Base-by-base conservation (phyloP, 371 early-diverging fungal species). In the Syncephalis plumigaleata region DNA sequence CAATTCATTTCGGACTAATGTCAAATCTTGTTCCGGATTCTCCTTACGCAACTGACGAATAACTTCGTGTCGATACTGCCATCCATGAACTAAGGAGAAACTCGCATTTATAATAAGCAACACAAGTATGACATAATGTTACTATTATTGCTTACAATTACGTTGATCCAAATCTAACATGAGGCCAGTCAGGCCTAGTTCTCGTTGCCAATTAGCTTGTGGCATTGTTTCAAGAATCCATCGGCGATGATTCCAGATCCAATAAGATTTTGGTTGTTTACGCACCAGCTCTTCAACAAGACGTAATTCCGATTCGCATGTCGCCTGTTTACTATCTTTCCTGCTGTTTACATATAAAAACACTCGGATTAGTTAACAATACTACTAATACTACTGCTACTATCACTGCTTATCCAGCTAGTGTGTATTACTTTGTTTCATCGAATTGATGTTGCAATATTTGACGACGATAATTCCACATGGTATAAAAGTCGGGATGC, bases 171-270 rank as follows among this genome's bases (percentile, higher is more conserved):
- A 40, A 1, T 79, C 72, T 46, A 96, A 57, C 66, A 94, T 73
- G 55, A 73, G 75, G 21, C 70, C 66, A 8, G 83, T 75, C 36
- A 96, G 63, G 17, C 54, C 63, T 23, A 91, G 59, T 56, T 96
- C 97, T 0, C 60, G 63, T n/a, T 68, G 51, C 91, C 91, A 92
- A 42, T 70, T 61, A 3, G 86, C 81, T 2, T 58, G 47, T 3
- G 83, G 79, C 73, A 86, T 79, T 21, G 67, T 62, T 22, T 74
- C 67, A 31, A 94, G 68, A 25, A 77, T 71, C 93, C 93, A 96
- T 26, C 78, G 59, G 9, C 97, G 79, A 65, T 96, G 97, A 60
- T 88, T 88, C 88, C 91, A 95, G 52, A 87, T 71, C 80, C 86
- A 92, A 59, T 91, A 91, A 9, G 85, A 86, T 60, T 91, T 91